These are phyloP conservation scores for Nicotiana undulata DNA, from an alignment of 257 asterid species.

Conservation along the genomic window DNA sequence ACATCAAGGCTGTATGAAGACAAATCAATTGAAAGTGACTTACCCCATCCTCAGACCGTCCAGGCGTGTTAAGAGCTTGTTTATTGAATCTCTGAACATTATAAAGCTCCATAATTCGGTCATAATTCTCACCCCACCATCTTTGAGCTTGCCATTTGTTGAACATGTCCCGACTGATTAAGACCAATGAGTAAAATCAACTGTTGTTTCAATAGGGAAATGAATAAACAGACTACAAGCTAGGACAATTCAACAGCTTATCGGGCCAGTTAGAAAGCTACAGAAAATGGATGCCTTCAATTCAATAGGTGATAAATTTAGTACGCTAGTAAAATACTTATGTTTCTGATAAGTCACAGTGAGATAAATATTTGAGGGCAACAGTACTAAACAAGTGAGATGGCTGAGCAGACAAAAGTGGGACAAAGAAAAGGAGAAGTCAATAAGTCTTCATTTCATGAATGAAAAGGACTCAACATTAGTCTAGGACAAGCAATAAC, in stretches of 20 bases:
- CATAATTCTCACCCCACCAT: slow-evolving; percentile 90
- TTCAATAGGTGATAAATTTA: background rate
- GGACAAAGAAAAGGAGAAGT: background rate
- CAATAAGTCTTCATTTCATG: background rate
- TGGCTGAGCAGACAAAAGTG: background rate
- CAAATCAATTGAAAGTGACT: background rate
- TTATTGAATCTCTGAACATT: slow-evolving; percentile 77
- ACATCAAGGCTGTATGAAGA: background rate
- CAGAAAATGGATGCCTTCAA: background rate
- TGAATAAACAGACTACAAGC: background rate
- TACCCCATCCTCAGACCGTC: slow-evolving; percentile 87
- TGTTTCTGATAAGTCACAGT: too few relatives aligned
- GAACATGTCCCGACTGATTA: slow-evolving; percentile 75
- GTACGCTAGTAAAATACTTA: background rate
- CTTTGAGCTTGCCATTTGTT: slow-evolving; percentile 85
- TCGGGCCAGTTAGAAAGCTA: background rate
- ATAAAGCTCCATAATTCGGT: slow-evolving; percentile 80
- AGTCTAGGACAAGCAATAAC: background rate
- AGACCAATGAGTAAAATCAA: background rate
- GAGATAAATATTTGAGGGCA: background rate
- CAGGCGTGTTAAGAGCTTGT: slow-evolving; percentile 73
- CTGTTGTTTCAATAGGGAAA: background rate
- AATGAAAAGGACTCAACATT: background rate
- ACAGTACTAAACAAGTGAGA: background rate
- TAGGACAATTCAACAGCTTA: background rate